Conservation (phyloP, 352 stramenopile genomes). For the Phytophthora sp. region DNA sequence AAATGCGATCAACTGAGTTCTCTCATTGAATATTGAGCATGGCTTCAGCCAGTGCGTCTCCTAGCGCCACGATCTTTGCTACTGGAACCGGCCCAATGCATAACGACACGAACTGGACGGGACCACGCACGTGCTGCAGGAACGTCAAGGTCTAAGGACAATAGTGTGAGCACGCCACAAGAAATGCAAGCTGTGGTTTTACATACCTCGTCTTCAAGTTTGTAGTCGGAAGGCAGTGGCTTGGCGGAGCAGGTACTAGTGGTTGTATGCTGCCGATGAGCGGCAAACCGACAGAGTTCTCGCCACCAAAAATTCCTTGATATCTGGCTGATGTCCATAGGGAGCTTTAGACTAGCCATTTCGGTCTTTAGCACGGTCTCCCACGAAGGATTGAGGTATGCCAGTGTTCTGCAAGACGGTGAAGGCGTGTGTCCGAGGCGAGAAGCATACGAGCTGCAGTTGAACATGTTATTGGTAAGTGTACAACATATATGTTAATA, state of each 20-base stretch:
- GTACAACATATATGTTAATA: not conserved
- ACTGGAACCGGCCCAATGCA: conserved; percentile 31
- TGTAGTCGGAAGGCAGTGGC: conserved; percentile 33
- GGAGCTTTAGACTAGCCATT: conserved; percentile 10
- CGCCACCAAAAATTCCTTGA: conserved; percentile 32
- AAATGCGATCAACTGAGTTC: conserved; percentile 15
- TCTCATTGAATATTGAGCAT: conserved; percentile 32
- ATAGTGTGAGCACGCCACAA: not conserved
- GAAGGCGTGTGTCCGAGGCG: conserved; percentile 34
- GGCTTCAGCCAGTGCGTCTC: conserved; percentile 32
- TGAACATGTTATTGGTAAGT: conserved; percentile 3
- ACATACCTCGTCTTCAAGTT: conserved; percentile 50
- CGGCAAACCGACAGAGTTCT: conserved; percentile 41
- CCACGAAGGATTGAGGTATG: conserved; percentile 41
- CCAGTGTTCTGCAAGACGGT: conserved; percentile 42
- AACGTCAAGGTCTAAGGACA: conserved; percentile 34
- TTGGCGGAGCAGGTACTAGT: not conserved
- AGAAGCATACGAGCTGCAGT: conserved; percentile 39
- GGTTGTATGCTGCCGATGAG: conserved; percentile 20
- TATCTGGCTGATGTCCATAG: conserved; percentile 3
- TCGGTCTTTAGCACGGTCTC: conserved; percentile 12
- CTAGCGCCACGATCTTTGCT: conserved; percentile 22
- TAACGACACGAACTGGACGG: conserved; percentile 41
- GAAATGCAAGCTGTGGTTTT: not conserved
- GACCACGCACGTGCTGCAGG: conserved; percentile 41